phyloP scores from a whole-genome alignment of 2,329 filamentous ascomycete species.

The Alternaria triticina region DNA sequence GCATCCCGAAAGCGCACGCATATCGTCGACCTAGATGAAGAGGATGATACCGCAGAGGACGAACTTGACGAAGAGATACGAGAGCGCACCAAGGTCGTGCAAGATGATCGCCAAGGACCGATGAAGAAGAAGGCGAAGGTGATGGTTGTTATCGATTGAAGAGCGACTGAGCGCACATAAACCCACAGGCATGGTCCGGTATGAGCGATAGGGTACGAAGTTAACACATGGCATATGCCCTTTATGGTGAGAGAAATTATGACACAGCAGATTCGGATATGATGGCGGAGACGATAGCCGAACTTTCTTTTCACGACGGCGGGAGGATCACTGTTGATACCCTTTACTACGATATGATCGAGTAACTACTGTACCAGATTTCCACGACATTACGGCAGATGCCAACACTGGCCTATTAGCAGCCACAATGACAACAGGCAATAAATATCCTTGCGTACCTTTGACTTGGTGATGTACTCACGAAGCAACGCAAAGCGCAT shows the following conservation, averaged over 20 bases:
- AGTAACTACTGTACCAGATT: not conserved
- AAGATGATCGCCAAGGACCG: not conserved
- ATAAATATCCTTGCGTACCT: not conserved
- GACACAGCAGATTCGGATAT: too few relatives aligned
- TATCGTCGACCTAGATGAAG: conserved; percentile 17
- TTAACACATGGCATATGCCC: too few relatives aligned
- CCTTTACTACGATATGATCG: not conserved
- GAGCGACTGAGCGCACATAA: too few relatives aligned
- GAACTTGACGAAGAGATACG: conserved; percentile 20
- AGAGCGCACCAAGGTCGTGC: conserved; percentile 13
- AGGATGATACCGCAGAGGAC: conserved; percentile 17
- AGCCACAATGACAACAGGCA: not conserved
- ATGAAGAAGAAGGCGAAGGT: conserved; percentile 31
- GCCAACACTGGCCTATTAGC: not conserved
- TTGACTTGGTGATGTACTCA: fast-evolving
- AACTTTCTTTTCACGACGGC: too few relatives aligned
- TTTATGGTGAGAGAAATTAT: too few relatives aligned
- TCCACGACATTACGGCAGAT: not conserved
- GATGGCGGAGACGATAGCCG: too few relatives aligned
- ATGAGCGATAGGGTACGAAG: too few relatives aligned
- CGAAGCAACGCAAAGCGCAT: too few relatives aligned
- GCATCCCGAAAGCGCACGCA: conserved; percentile 14
- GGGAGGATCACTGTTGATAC: not conserved
- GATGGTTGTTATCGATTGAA: conserved; percentile 28
- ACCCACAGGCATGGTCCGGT: too few relatives aligned